phyloP scores from a whole-genome alignment of 257 asterid species.

The Pogostemon cablin region DNA sequence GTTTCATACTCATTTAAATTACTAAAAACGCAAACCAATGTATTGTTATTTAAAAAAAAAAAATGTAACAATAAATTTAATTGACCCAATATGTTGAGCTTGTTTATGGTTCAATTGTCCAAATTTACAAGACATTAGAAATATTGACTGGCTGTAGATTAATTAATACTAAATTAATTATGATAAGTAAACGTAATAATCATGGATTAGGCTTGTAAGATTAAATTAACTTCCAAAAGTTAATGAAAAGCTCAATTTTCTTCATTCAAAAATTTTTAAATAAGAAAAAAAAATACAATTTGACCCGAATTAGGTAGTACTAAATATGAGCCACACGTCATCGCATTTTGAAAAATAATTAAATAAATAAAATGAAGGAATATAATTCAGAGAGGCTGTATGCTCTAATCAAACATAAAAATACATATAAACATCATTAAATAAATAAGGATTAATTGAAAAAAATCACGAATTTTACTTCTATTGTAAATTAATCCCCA shows the following conservation, averaged over 20 bases:
- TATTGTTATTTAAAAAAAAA: too few relatives aligned
- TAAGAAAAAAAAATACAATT: background rate
- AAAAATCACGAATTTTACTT: too few relatives aligned
- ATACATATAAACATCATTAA: too few relatives aligned
- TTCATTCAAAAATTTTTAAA: slow-evolving; percentile 9
- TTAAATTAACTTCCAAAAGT: background rate
- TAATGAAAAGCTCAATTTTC: background rate
- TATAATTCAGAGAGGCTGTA: background rate
- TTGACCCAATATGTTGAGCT: background rate
- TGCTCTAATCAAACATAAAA: background rate
- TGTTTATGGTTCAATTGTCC: background rate
- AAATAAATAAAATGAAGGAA: too few relatives aligned
- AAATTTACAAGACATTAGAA: background rate
- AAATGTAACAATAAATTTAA: too few relatives aligned
- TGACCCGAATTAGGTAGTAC: slow-evolving; percentile 36
- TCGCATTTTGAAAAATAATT: slow-evolving; percentile 5
- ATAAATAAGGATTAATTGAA: too few relatives aligned
- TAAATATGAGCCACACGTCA: slow-evolving; percentile 29
- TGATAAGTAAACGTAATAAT: background rate
- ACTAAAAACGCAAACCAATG: too few relatives aligned
- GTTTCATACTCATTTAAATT: too few relatives aligned
- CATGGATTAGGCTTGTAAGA: slow-evolving; percentile 2
- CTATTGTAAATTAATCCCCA: too few relatives aligned
- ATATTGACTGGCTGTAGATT: background rate
- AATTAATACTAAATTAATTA: background rate